phyloP scores from a whole-genome alignment of 2,329 filamentous ascomycete species.

The Pyricularia pennisetigena region DNA sequence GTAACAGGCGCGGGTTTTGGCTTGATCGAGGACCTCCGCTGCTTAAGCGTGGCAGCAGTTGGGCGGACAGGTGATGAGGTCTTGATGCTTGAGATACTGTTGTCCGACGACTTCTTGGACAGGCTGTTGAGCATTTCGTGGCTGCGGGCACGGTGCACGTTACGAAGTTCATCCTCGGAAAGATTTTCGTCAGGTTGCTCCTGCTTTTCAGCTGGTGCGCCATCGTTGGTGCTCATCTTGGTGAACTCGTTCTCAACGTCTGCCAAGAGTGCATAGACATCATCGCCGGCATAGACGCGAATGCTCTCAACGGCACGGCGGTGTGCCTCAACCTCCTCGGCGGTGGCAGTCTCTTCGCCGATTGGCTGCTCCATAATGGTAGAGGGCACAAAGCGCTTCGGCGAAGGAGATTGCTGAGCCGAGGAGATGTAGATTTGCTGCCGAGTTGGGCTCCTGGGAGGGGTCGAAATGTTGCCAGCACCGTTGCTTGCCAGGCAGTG shows the following conservation, averaged over 20 bases:
- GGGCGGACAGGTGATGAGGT: conserved; percentile 6
- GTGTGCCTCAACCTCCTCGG: conserved; percentile 7
- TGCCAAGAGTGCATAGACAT: conserved; percentile 55
- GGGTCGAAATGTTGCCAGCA: conserved; percentile 39
- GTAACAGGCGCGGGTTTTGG: neutral
- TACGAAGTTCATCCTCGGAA: conserved; percentile 26
- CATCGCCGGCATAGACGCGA: conserved; percentile 56
- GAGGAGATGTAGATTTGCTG: conserved; percentile 17
- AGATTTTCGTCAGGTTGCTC: conserved; percentile 12
- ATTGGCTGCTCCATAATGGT: conserved; percentile 43
- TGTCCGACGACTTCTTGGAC: conserved; percentile 19
- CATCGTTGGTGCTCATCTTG: conserved; percentile 19
- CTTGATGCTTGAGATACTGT: conserved; percentile 11
- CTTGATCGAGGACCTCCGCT: neutral
- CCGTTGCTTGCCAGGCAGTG: conserved; percentile 13
- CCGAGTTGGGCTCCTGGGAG: conserved; percentile 50
- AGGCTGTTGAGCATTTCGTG: conserved; percentile 37
- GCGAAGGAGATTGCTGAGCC: conserved; percentile 30
- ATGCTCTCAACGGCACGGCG: conserved; percentile 51
- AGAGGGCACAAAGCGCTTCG: conserved; percentile 41
- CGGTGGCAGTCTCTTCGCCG: conserved; percentile 28
- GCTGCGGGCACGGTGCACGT: conserved; percentile 38
- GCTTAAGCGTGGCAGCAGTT: conserved; percentile 8
- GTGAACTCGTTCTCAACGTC: conserved; percentile 56
- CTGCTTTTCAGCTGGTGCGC: conserved; percentile 8